phyloP scores from a whole-genome alignment of 768 basidiomycete species.

The Scleroderma bovista region DNA sequence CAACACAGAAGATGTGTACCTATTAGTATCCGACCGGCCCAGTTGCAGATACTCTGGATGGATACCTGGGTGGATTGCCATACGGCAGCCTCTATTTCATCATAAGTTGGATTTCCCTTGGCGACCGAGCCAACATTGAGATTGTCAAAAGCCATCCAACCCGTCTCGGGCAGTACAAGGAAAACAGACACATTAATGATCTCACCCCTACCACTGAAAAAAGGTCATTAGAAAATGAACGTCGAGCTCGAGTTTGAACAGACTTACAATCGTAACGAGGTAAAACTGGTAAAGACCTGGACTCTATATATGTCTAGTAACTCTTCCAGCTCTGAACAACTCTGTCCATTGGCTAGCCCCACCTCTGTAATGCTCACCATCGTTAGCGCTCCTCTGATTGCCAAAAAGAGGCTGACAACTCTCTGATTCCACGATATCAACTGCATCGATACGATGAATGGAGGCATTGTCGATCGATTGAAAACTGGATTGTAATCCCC shows the following conservation, averaged over 20 bases:
- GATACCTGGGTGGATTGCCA: conserved; percentile 88
- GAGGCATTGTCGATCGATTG: neutral
- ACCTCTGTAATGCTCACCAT: neutral
- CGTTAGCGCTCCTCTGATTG: too few relatives aligned
- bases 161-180: neutral
- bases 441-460: too few relatives aligned
- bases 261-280: conserved; percentile 51
- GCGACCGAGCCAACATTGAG: conserved; percentile 72
- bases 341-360: neutral
- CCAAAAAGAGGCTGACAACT: neutral
- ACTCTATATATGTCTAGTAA: conserved; percentile 50
- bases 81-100: conserved; percentile 56
- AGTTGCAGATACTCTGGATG: conserved; percentile 76
- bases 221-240: conserved; percentile 1
- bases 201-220: conserved; percentile 65
- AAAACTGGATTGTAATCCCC: neutral
- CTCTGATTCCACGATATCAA: neutral
- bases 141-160: too few relatives aligned
- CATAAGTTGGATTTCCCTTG: conserved; percentile 52
- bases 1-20: conserved; percentile 43
- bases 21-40: conserved; percentile 67
- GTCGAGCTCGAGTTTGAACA: neutral
- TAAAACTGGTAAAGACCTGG: conserved; percentile 50
- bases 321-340: conserved; percentile 10
- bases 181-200: conserved; percentile 61